phyloP scores from a whole-genome alignment of 768 basidiomycete species.

The Boletus tomentosulus region DNA sequence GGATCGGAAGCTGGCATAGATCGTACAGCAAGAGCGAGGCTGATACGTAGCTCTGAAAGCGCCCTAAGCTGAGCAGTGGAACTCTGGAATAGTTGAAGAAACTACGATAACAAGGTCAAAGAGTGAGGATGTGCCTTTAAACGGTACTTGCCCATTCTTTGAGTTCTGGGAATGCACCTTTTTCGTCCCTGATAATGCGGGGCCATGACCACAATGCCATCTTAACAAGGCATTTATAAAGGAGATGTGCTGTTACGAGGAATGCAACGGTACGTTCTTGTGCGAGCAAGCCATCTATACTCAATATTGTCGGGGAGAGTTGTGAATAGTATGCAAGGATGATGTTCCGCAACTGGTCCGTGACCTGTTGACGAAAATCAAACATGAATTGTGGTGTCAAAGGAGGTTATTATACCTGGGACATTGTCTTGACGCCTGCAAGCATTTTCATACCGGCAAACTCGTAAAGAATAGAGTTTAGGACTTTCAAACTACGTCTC shows the following conservation, averaged over 20 bases:
- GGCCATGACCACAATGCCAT: conserved; percentile 72
- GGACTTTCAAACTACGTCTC: conserved; percentile 56
- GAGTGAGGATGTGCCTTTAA: neutral
- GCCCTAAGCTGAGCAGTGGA: conserved; percentile 53
- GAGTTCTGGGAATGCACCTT: conserved; percentile 42
- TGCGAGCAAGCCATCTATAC: conserved; percentile 33
- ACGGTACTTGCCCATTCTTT: conserved; percentile 48
- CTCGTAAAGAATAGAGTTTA: conserved; percentile 69
- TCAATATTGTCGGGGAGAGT: conserved; percentile 35
- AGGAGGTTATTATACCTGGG: conserved; percentile 39
- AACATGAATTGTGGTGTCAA: neutral
- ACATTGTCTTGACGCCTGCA: conserved; percentile 62
- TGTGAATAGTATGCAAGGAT: conserved; percentile 61
- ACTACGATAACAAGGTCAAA: conserved; percentile 35
- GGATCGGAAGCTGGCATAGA: conserved; percentile 32
- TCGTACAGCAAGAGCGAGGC: conserved; percentile 43
- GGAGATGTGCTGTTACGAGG: conserved; percentile 57
- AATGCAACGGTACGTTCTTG: conserved; percentile 40
- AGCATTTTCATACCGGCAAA: conserved; percentile 67
- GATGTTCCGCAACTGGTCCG: conserved; percentile 41
- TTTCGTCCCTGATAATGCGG: conserved; percentile 39
- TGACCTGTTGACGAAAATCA: conserved; percentile 15
- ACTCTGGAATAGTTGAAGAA: conserved; percentile 56
- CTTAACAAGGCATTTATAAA: conserved; percentile 73
- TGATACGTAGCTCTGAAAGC: conserved; percentile 55